Evolutionary conservation across 1,284 basidiomycete genomes (phyloP).

Genomic region (Inonotus hispidus): DNA sequence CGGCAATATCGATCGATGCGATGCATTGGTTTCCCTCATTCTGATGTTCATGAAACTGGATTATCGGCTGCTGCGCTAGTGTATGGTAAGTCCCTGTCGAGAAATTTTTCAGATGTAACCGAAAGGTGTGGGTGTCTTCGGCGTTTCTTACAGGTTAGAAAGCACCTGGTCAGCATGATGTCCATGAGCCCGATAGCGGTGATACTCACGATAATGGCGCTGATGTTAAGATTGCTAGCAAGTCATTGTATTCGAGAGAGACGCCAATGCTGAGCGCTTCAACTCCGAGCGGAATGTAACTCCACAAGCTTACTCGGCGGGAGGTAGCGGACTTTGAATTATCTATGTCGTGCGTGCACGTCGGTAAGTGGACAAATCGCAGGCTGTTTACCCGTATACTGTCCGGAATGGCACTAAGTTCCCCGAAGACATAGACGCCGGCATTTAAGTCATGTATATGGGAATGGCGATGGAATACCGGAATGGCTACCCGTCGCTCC

Average conservation of each 20-base stretch:
- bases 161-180: background rate
- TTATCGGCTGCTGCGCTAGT: conserved; percentile 30
- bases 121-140: conserved; percentile 26
- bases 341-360: background rate
- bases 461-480: conserved; percentile 11
- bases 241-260: conserved; percentile 41
- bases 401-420: conserved; percentile 11
- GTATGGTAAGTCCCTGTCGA: conserved; percentile 40
- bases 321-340: background rate
- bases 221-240: conserved; percentile 33
- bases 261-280: conserved; percentile 36
- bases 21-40: conserved; percentile 13
- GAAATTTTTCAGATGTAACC: conserved; percentile 22
- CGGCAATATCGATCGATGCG: conserved; percentile 42
- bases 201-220: conserved; percentile 4
- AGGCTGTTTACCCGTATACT: conserved; percentile 10
- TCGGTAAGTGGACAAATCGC: conserved; percentile 14
- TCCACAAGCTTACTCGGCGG: conserved; percentile 1
- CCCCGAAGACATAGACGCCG: conserved; percentile 16
- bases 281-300: conserved; percentile 1
- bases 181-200: conserved; percentile 25
- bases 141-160: background rate
- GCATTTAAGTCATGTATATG: conserved; percentile 12
- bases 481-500: conserved; percentile 5
- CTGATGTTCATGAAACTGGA: conserved; percentile 32